These are phyloP conservation scores for Lolium multiflorum DNA, from an alignment of 176 grass and related monocot genomes.

Conservation along the genomic window DNA sequence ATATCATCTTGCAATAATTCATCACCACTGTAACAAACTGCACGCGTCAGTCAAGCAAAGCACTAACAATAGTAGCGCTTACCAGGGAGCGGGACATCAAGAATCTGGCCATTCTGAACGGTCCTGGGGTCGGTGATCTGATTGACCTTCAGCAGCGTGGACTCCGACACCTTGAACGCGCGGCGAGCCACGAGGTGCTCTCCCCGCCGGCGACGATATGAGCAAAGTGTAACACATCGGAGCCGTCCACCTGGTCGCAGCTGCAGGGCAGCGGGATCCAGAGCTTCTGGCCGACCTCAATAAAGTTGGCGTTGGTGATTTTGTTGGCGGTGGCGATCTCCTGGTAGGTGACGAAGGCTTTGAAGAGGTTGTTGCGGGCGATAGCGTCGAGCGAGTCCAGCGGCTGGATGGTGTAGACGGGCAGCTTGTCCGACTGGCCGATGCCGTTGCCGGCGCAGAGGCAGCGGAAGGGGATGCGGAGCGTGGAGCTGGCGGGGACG, in stretches of 20 bases:
- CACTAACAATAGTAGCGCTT: background rate
- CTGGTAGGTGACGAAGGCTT: slow-evolving; percentile 53
- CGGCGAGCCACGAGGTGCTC: slow-evolving; percentile 44
- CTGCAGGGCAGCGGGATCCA: slow-evolving; percentile 82
- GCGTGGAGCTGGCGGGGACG: slow-evolving; percentile 7
- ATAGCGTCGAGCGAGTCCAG: slow-evolving; percentile 59
- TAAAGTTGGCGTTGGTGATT: slow-evolving; percentile 29
- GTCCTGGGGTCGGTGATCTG: slow-evolving; percentile 40
- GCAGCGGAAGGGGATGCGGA: slow-evolving; percentile 66
- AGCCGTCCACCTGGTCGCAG: slow-evolving; percentile 68
- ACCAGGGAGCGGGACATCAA: slow-evolving; percentile 81
- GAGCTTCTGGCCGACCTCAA: slow-evolving; percentile 21
- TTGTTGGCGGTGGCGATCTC: slow-evolving; percentile 71
- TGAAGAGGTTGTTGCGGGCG: slow-evolving; percentile 41
- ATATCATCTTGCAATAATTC: background rate
- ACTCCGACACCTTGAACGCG: slow-evolving; percentile 43
- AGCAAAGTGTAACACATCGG: slow-evolving; percentile 59
- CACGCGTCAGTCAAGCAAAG: background rate
- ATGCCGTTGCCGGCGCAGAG: slow-evolving; percentile 43
- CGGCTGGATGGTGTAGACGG: slow-evolving; percentile 60
- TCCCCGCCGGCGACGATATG: slow-evolving; percentile 51
- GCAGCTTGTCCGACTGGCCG: slow-evolving; percentile 44
- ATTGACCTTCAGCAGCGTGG: slow-evolving; percentile 58
- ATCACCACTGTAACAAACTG: background rate
- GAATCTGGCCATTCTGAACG: slow-evolving; percentile 41